These are phyloP conservation scores for Boletus sp. DNA, from an alignment of 768 basidiomycete genomes.

Conservation along the genomic window DNA sequence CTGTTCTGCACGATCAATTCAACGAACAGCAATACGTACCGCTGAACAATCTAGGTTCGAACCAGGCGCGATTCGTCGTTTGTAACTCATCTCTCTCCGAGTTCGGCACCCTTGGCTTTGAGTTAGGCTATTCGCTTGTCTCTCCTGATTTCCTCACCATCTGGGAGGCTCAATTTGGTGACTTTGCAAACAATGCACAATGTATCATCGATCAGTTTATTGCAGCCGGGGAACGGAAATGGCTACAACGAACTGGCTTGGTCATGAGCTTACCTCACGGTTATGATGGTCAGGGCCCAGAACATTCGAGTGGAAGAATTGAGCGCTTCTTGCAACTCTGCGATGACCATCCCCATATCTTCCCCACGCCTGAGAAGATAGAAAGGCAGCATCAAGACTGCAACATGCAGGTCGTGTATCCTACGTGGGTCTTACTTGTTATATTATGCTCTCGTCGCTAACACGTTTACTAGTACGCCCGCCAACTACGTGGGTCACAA, in stretches of 20 bases:
- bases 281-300: constrained; percentile 97
- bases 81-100: constrained; percentile 98
- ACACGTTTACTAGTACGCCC: constrained; percentile 62
- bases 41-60: constrained; percentile 81
- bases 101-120: constrained; percentile 92
- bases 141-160: constrained; percentile 90
- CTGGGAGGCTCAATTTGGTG: constrained; percentile 99
- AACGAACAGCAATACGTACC: constrained; percentile 91
- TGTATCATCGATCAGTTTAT: constrained; percentile 99
- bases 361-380: constrained; percentile 84
- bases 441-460: not conserved
- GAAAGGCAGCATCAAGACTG: constrained; percentile 98
- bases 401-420: constrained; percentile 99
- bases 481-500: constrained; percentile 72
- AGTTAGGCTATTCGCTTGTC: constrained; percentile 97
- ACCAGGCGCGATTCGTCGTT: constrained; percentile 90
- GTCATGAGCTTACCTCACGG: constrained; percentile 92
- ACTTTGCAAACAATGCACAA: constrained; percentile 97
- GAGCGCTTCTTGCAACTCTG: constrained; percentile 98
- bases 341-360: constrained; percentile 92
- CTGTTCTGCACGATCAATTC: constrained; percentile 92
- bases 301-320: constrained; percentile 93
- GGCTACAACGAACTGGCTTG: constrained; percentile 91
- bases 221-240: constrained; percentile 95
- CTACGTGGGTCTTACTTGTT: constrained; percentile 59